A percentile compares a stretch with the other conserved stretches of the same genome.
Conservation (phyloP, 2,329 filamentous ascomycete genomes). For the Colletotrichum cuscutae region DNA sequence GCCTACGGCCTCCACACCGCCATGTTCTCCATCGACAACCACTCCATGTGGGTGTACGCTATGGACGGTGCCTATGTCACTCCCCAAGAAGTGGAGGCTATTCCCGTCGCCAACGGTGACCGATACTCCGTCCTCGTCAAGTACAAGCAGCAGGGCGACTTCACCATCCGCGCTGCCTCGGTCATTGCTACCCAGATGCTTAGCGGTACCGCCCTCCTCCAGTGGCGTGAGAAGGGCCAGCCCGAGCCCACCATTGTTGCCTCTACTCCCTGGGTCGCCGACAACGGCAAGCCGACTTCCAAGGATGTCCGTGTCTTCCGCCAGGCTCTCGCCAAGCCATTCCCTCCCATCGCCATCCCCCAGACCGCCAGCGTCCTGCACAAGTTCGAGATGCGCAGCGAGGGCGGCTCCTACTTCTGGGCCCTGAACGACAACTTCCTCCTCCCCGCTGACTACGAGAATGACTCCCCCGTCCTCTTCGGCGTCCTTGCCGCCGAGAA, state of each 20-base stretch:
- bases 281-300: conserved; percentile 56
- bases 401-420: conserved; percentile 62
- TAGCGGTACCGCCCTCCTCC: conserved; percentile 60
- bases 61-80: conserved; percentile 65
- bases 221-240: conserved; percentile 42
- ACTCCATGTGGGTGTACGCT: conserved; percentile 63
- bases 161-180: conserved; percentile 64
- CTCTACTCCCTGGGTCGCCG: conserved; percentile 58
- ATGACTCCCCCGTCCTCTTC: conserved; percentile 57
- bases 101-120: conserved; percentile 59
- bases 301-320: conserved; percentile 55
- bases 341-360: conserved; percentile 56
- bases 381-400: conserved; percentile 51
- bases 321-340: conserved; percentile 55
- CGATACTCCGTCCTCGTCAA: conserved; percentile 63
- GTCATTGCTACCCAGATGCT: conserved; percentile 63
- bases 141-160: conserved; percentile 58
- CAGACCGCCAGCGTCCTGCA: conserved; percentile 56
- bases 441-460: conserved; percentile 49
- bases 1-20: conserved; percentile 57
- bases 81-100: conserved; percentile 50
- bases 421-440: conserved; percentile 59
- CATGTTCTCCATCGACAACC: conserved; percentile 61
- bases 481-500: conserved; percentile 46
- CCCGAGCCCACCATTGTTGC: conserved; percentile 25